phyloP scores from a whole-genome alignment of 257 asterid genomes.

The Phtheirospermum japonicum region DNA sequence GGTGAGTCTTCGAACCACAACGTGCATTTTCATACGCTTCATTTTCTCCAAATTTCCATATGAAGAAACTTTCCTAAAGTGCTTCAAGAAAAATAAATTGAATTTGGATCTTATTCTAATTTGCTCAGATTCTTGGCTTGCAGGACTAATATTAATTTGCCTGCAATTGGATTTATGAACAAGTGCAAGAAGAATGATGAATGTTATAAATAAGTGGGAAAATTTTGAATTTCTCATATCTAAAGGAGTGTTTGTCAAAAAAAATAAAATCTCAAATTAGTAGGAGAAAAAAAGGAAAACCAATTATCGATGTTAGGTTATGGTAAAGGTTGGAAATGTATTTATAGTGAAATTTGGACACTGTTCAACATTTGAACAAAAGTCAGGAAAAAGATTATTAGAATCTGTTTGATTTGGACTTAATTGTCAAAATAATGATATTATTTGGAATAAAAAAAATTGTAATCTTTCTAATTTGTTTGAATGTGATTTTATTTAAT shows the following conservation, averaged over 20 bases:
- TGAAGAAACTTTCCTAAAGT: not conserved
- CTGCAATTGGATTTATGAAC: not conserved
- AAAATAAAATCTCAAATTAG: no score
- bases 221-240: not conserved
- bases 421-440: not conserved
- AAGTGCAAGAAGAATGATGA: not conserved
- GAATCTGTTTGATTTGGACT: not conserved
- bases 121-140: not conserved
- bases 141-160: not conserved
- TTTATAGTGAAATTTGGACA: not conserved
- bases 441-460: not conserved
- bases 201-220: not conserved
- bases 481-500: no score
- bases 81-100: not conserved
- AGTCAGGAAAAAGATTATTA: not conserved
- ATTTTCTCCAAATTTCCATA: not conserved
- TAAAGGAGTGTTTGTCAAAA: not conserved
- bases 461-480: no score
- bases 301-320: not conserved
- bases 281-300: not conserved
- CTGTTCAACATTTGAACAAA: not conserved
- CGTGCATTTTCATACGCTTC: not conserved
- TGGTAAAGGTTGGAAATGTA: not conserved
- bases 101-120: not conserved
- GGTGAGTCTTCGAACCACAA: not conserved